Evolutionary conservation across 495 filamentous ascomycete species (phyloP), one percentile per base, ranked within the genome.

Genomic region (Trichoderma gamsii): DNA sequence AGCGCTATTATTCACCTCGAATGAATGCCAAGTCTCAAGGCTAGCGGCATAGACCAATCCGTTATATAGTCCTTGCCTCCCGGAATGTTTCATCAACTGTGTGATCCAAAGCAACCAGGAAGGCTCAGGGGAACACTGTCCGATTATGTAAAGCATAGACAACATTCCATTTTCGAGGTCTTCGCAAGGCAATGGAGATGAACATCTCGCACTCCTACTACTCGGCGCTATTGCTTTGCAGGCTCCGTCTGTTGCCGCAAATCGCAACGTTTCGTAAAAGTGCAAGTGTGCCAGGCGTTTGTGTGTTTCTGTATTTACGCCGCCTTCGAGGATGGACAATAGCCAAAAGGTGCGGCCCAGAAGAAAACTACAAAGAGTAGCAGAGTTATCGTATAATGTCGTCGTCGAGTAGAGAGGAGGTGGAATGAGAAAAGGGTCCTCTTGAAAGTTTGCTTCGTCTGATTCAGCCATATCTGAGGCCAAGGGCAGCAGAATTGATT

Each of bases 101-200:
- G 18, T 27, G 38, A 66, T 66, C 32, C 38, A 66, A 16, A 41
- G 38, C 0, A 66, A 18, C 64, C 64, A 66, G 16, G 64, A 43
- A 3, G 64, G 38, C 21, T 46, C 12, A 21, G 21, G 23, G 25
- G 11, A 43, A 32, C 38, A 66, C 18, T 66, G 64, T 1, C 64
- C 64, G 32, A 66, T 18, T 13, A 66, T 44, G 64, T 66, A 44
- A 25, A 66, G 44, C 64, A 66, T 66, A 43, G 64, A 35, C 11
- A 66, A 3, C 0, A 27, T 13, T 23, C 32, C 64, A 11, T 43
- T 32, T 66, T 13, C 44, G 35, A 44, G 18, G 16, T 23, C 64
- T 21, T 66, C 64, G n/a, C 64, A 66, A 12, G 64, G 21, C n/a
- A 66, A 15, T 1, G 51, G 16, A 25, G 51, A 16, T 56, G 21